Percentiles rank a stretch among this genome's conserved stretches.
phyloP scores from a whole-genome alignment of 129 eudicot species.

The Scalesia atractyloides region DNA sequence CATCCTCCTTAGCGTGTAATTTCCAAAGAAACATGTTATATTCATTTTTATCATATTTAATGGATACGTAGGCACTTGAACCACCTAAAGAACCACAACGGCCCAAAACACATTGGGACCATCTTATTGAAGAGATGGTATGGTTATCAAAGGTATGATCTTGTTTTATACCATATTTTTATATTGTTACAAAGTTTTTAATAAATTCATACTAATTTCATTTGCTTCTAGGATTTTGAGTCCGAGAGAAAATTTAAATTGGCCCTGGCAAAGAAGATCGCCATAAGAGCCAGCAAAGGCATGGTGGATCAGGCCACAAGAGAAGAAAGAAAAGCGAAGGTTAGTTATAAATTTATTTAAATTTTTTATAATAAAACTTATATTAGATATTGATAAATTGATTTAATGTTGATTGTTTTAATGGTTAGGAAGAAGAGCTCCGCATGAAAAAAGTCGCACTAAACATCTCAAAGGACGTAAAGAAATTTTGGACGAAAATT shows the following conservation, averaged over 20 bases:
- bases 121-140: constrained; percentile 96
- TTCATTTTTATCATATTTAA: background rate
- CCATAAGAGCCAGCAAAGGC: constrained; percentile 93
- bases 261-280: constrained; percentile 86
- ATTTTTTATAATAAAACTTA: background rate
- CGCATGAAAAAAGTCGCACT: constrained; percentile 89
- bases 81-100: constrained; percentile 92
- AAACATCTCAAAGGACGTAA: constrained; percentile 92
- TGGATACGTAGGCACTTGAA: constrained; percentile 74
- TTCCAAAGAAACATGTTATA: background rate
- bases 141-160: constrained; percentile 45
- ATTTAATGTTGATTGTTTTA: constrained; percentile 3
- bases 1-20: background rate
- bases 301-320: constrained; percentile 95
- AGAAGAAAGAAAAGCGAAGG: constrained; percentile 91
- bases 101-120: constrained; percentile 98
- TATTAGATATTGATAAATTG: background rate
- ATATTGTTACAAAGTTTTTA: background rate
- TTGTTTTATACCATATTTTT: background rate
- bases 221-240: constrained; percentile 72
- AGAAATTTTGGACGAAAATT: constrained; percentile 94
- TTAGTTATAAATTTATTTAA: constrained; percentile 12
- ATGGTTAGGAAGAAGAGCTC: constrained; percentile 89
- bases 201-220: background rate
- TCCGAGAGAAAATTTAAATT: constrained; percentile 94